phyloP scores from a whole-genome alignment of 2,329 filamentous ascomycete species.

The Exophiala sp. region DNA sequence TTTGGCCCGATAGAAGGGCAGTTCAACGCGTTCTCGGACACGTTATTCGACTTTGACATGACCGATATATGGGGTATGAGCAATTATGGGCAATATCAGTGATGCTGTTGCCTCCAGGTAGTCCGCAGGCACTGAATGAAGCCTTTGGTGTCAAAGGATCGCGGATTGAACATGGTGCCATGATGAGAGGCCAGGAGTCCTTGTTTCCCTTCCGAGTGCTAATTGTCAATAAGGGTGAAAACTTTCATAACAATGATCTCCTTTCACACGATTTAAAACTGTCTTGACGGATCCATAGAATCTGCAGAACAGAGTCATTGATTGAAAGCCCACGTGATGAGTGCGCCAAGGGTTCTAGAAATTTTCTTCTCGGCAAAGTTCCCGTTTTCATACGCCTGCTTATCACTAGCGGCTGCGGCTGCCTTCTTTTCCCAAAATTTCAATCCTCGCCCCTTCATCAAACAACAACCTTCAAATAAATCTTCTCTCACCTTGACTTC shows the following conservation, averaged over 20 bases:
- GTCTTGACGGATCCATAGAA: background rate
- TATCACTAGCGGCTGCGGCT: slow-evolving; percentile 6
- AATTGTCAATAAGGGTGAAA: too few species aligned
- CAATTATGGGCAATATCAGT: slow-evolving; percentile 2
- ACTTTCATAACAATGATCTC: too few species aligned
- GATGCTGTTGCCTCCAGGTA: background rate
- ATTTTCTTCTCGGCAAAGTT: slow-evolving; percentile 9
- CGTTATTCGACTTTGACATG: slow-evolving; percentile 24
- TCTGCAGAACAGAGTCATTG: background rate
- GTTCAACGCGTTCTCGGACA: slow-evolving; percentile 21
- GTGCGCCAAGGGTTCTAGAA: slow-evolving; percentile 5
- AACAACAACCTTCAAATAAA: slow-evolving; percentile 8
- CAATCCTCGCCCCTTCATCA: slow-evolving; percentile 15
- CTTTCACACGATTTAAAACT: too few species aligned
- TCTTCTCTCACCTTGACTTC: slow-evolving; percentile 6
- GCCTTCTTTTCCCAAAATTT: slow-evolving; percentile 13
- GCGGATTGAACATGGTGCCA: too few species aligned
- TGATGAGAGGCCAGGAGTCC: too few species aligned
- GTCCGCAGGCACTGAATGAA: too few species aligned
- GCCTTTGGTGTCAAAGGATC: too few species aligned
- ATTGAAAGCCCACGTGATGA: background rate
- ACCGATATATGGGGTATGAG: slow-evolving; percentile 21
- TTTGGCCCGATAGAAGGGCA: slow-evolving; percentile 13
- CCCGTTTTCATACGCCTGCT: background rate
- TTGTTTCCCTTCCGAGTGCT: too few species aligned